A percentile compares a stretch with the other conserved stretches of the same genome.
phyloP scores from a whole-genome alignment of 768 basidiomycete species.

The Tricholoma terreum region DNA sequence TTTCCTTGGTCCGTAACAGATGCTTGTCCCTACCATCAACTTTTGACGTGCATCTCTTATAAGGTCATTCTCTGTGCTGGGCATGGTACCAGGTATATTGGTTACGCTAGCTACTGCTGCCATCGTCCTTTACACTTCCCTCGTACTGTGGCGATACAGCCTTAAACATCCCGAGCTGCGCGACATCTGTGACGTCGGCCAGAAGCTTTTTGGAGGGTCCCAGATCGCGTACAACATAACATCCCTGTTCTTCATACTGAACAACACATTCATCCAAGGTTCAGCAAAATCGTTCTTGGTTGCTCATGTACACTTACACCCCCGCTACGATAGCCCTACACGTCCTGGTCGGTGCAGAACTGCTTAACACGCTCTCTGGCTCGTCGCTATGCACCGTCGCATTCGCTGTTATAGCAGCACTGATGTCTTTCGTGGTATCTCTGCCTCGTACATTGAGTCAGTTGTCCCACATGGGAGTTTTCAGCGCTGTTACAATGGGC shows the following conservation, averaged over 20 bases:
- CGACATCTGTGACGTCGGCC: conserved; percentile 51
- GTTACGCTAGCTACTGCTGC: conserved; percentile 39
- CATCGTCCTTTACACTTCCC: conserved; percentile 43
- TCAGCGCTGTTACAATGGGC: conserved; percentile 45
- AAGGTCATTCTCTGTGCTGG: conserved; percentile 45
- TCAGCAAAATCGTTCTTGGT: neutral
- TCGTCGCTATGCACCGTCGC: conserved; percentile 40
- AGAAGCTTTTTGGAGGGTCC: conserved; percentile 44
- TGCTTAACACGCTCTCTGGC: conserved; percentile 44
- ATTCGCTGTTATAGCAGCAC: conserved; percentile 32
- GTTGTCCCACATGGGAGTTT: conserved; percentile 37
- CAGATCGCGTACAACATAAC: conserved; percentile 47
- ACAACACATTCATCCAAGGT: conserved; percentile 56
- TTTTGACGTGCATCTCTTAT: neutral
- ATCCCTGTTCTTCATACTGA: conserved; percentile 49
- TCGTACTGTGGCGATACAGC: conserved; percentile 46
- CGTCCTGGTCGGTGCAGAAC: conserved; percentile 43
- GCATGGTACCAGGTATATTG: conserved; percentile 40
- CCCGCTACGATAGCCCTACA: conserved; percentile 31
- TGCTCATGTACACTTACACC: neutral
- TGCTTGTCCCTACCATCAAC: neutral
- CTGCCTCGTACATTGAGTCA: conserved; percentile 44
- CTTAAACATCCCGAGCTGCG: conserved; percentile 47
- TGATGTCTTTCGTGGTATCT: conserved; percentile 39
- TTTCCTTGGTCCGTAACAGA: conserved; percentile 30